Base-by-base conservation (phyloP, 371 early-diverging fungal species). In the Rhizopus sp. region DNA sequence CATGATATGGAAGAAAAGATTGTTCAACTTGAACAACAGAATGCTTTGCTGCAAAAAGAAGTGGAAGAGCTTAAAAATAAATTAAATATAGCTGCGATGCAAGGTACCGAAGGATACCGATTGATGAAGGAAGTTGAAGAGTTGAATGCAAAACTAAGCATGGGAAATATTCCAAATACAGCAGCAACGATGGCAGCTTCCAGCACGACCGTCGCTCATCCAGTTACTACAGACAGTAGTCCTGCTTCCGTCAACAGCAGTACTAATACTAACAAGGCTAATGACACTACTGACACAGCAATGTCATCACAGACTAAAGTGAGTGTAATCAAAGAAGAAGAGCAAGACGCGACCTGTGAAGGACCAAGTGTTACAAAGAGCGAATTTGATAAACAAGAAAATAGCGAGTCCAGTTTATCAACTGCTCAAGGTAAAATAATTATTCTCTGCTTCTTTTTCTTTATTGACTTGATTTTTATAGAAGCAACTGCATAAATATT, bases 1-100 rank as follows among this genome's bases (percentile, higher is more conserved):
- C 77, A 77, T 35, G 87, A 87, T 35, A 80, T 91, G 63, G 90
- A 91, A 58, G 83, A 85, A 37, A 84, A 86, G 45, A 80, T 87
- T 17, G 63, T 73, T 8, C 66, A 74, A 23, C 59, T 91, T n/a
- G 85, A 87, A 56, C 77, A 83, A 31, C 88, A 92, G 45, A 89
- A 89, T 62, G 61, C 72, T 0, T 69, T 66, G 4, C 57, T 89
- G 52, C 72, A 74, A 50, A 82, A 85, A 60, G 84, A 89, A 69
- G 64, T 88, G 39, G 84, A 87, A 55, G 87, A 88, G 53, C 68
- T 88, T 30, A 82, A 84, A 42, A 80, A 80, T 12, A 88, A 86
- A 66, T 57, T 91, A 45, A 74, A 81, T 3, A 61, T 86, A 31
- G 76, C 85, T 29, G 72, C 80, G 2, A 82, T 87, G 83, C 84